Evolutionary conservation across 2,329 filamentous ascomycete genomes (phyloP).

Genomic region (Tothia fuscella): DNA sequence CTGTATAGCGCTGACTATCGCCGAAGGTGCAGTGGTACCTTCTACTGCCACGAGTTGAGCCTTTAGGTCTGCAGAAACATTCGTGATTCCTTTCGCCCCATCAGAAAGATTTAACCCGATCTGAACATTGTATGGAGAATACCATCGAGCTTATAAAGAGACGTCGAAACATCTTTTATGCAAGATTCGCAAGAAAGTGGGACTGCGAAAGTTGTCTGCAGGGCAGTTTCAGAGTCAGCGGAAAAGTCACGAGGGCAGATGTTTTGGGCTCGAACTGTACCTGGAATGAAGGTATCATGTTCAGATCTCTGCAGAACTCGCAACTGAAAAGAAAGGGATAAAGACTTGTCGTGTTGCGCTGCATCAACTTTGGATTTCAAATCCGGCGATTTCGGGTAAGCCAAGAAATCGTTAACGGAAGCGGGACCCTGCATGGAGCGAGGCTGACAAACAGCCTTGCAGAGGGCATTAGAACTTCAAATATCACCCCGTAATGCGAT

Average conservation of each 20-base stretch:
- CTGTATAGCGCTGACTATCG: slow-evolving; percentile 81
- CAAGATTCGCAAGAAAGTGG: slow-evolving; percentile 85
- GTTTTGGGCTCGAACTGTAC: slow-evolving; percentile 7
- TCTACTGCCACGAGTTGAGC: slow-evolving; percentile 76
- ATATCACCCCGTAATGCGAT: too few relatives aligned
- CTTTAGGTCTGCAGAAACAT: slow-evolving; percentile 69
- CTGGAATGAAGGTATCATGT: slow-evolving; percentile 11
- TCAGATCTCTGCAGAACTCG: too few relatives aligned
- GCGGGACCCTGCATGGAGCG: too few relatives aligned
- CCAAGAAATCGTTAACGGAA: too few relatives aligned
- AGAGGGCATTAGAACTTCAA: too few relatives aligned
- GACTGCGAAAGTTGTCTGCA: slow-evolving; percentile 83
- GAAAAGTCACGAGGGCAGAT: not conserved
- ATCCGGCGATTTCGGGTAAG: too few relatives aligned
- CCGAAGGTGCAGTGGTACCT: slow-evolving; percentile 81
- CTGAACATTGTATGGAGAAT: slow-evolving; percentile 15
- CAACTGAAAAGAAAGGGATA: too few relatives aligned
- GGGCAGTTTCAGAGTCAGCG: slow-evolving; percentile 6
- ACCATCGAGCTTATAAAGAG: slow-evolving; percentile 62
- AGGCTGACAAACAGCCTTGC: too few relatives aligned
- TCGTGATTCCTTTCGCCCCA: slow-evolving; percentile 53
- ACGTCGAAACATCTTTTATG: slow-evolving; percentile 72
- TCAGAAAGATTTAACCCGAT: not conserved
- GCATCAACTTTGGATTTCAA: too few relatives aligned
- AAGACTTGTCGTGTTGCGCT: too few relatives aligned